Evolutionary conservation across 805 yeast species (phyloP).

Genomic region (Ogataea chonburiensis): DNA sequence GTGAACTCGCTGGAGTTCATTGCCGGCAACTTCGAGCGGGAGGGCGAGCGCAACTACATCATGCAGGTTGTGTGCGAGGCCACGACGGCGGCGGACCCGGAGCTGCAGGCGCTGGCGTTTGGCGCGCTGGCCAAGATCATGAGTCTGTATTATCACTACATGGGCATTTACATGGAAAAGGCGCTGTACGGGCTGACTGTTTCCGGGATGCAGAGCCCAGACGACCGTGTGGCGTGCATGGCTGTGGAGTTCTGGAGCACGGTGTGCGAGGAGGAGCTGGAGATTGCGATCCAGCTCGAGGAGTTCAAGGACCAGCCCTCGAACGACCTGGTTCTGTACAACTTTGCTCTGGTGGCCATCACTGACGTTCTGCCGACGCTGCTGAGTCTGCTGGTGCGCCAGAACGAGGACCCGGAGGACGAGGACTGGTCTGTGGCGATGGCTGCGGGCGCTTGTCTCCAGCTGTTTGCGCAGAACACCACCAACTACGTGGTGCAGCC

Average conservation of each 20-base stretch:
- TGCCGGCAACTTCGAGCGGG: conserved; percentile 82
- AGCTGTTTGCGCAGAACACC: conserved; percentile 87
- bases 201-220: conserved; percentile 80
- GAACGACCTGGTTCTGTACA: conserved; percentile 54
- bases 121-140: conserved; percentile 93
- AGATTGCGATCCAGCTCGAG: conserved; percentile 65
- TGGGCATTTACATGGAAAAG: conserved; percentile 96
- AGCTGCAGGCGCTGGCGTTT: conserved; percentile 90
- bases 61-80: conserved; percentile 99
- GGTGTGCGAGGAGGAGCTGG: conserved; percentile 97
- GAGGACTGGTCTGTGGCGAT: conserved; percentile 97
- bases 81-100: conserved; percentile 82
- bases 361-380: conserved; percentile 86
- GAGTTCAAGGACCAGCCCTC: conserved; percentile 52
- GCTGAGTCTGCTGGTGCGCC: conserved; percentile 74
- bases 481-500: conserved; percentile 85
- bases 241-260: conserved; percentile 99
- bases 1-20: conserved; percentile 90
- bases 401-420: conserved; percentile 90
- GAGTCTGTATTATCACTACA: conserved; percentile 82
- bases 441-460: conserved; percentile 98
- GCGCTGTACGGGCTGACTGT: conserved; percentile 90
- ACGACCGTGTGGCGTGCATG: conserved; percentile 92
- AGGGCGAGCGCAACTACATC: conserved; percentile 92
- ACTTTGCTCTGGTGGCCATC: conserved; percentile 83